Conservation (phyloP, 2,329 filamentous ascomycete species). For the Xylaria digitata region DNA sequence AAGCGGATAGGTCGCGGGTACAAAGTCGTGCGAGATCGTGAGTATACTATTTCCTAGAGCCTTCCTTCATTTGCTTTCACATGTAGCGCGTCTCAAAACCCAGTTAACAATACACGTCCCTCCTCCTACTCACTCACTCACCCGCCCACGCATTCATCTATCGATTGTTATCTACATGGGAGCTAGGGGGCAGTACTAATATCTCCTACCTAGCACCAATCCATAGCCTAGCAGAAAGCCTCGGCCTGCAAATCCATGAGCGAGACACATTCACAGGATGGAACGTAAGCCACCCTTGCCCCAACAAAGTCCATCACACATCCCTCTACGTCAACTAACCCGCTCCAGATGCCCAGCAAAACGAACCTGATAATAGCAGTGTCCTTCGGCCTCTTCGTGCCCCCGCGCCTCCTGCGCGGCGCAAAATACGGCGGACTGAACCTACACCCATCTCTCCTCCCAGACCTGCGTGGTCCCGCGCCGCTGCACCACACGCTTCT, state of each 20-base stretch:
- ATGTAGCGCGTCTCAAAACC: neutral
- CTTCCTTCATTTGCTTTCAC: neutral
- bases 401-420: constrained; percentile 74
- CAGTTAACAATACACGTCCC: neutral
- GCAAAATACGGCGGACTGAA: constrained; percentile 90
- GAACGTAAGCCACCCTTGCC: constrained; percentile 64
- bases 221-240: constrained; percentile 69
- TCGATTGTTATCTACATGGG: neutral
- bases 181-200: constrained; percentile 14
- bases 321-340: neutral
- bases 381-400: constrained; percentile 93
- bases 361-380: constrained; percentile 89
- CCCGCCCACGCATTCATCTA: neutral
- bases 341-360: constrained; percentile 63
- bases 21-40: constrained; percentile 75
- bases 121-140: neutral
- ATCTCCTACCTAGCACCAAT: constrained; percentile 72
- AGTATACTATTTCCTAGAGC: constrained; percentile 31
- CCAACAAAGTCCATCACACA: neutral
- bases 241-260: constrained; percentile 76
- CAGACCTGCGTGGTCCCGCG: constrained; percentile 85
- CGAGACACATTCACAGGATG: constrained; percentile 86
- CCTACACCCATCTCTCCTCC: constrained; percentile 90
- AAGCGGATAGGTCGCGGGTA: constrained; percentile 82
- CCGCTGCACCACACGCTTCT: constrained; percentile 89